phyloP scores from a whole-genome alignment of 257 asterid genomes.

The Catharanthus roseus region DNA sequence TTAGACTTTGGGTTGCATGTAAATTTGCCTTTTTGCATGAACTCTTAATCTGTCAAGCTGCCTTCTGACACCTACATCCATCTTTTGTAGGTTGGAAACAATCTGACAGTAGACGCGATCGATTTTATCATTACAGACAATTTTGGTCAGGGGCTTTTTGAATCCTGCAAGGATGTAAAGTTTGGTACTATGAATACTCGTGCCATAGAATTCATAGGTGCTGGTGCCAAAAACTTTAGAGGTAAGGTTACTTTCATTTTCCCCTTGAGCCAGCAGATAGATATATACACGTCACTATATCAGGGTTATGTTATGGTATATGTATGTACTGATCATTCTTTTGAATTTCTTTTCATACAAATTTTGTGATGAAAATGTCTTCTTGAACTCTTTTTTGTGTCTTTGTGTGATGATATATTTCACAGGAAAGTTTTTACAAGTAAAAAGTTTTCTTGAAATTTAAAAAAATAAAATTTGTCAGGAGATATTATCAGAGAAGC shows the following conservation, averaged over 20 bases:
- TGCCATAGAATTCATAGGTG: constrained; percentile 93
- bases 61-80: constrained; percentile 5
- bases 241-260: constrained; percentile 35
- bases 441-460: not conserved
- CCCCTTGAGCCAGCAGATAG: not conserved
- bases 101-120: constrained; percentile 72
- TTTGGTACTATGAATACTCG: constrained; percentile 95
- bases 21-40: not conserved
- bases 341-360: constrained; percentile 1
- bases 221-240: constrained; percentile 80
- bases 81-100: constrained; percentile 53
- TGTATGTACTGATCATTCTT: constrained; percentile 4
- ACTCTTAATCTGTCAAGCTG: not conserved
- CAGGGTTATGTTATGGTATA: not conserved
- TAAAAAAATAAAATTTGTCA: not conserved
- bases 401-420: not conserved
- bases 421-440: not conserved
- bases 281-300: not conserved
- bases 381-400: not conserved
- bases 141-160: constrained; percentile 79
- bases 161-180: constrained; percentile 97
- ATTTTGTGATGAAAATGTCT: constrained; percentile 1
- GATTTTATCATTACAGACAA: constrained; percentile 63
- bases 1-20: constrained; percentile 3
- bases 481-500: not conserved